phyloP scores from a whole-genome alignment of 2,329 filamentous ascomycete genomes.

The Biscogniauxia mediterranea region DNA sequence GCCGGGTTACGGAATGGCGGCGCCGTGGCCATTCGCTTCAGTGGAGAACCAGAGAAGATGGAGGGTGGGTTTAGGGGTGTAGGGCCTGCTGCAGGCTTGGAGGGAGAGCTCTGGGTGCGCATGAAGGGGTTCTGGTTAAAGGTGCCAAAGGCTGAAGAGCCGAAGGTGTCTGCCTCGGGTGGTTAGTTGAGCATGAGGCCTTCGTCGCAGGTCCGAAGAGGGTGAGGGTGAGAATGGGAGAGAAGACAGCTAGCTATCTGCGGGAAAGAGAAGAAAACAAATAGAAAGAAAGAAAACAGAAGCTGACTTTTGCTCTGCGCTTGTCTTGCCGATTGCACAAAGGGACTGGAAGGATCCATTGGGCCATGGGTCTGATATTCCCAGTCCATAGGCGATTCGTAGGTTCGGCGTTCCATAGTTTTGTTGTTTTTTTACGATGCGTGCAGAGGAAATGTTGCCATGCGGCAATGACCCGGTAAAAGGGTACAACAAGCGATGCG shows the following conservation, averaged over 20 bases:
- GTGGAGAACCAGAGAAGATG: conserved; percentile 43
- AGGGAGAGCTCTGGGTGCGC: conserved; percentile 30
- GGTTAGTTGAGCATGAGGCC: conserved; percentile 18
- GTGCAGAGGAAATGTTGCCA: neutral
- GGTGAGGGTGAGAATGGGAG: neutral
- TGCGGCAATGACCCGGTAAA: neutral
- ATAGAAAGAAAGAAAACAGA: neutral
- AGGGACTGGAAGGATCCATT: conserved; percentile 60
- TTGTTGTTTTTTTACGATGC: neutral
- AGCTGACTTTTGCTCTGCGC: conserved; percentile 42
- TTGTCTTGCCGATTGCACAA: conserved; percentile 50
- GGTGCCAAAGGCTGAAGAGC: conserved; percentile 36
- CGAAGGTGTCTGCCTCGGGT: conserved; percentile 33
- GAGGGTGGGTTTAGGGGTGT: conserved; percentile 34
- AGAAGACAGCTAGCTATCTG: neutral
- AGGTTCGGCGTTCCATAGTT: conserved; percentile 53
- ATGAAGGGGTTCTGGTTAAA: conserved; percentile 35
- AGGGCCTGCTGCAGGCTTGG: conserved; percentile 26
- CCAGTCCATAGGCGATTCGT: conserved; percentile 65
- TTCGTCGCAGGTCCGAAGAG: neutral
- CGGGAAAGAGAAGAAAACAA: too few species aligned
- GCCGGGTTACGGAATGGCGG: conserved; percentile 61
- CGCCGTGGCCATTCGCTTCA: conserved; percentile 42
- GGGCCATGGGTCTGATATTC: conserved; percentile 59
- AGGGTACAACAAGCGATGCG: neutral